These are phyloP conservation scores for Spathaspora sp. DNA, from an alignment of 1,139 yeast genomes.

Conservation along the genomic window DNA sequence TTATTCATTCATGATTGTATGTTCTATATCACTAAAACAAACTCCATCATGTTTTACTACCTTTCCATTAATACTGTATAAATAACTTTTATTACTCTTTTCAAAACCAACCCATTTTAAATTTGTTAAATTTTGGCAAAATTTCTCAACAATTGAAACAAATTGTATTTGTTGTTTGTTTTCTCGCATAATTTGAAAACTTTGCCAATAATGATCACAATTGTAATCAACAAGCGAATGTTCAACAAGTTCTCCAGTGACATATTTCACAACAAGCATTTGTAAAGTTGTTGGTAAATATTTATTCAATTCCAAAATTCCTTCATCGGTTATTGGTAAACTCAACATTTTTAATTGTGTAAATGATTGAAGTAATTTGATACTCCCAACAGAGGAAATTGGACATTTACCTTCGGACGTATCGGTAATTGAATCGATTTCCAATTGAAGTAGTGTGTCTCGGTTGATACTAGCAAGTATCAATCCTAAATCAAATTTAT, in stretches of 20 bases:
- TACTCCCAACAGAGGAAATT: background rate
- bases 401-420: background rate
- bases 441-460: background rate
- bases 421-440: background rate
- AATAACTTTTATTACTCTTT: constrained; percentile 9
- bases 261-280: background rate
- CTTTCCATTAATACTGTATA: background rate
- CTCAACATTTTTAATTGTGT: constrained; percentile 14
- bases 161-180: background rate
- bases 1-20: background rate
- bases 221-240: background rate
- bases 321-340: constrained; percentile 11
- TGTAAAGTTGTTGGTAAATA: constrained; percentile 1
- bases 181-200: background rate
- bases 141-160: background rate
- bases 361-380: constrained; percentile 4
- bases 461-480: background rate
- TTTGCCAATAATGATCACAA: background rate
- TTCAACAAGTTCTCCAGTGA: background rate
- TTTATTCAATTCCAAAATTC: constrained; percentile 9
- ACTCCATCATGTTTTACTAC: background rate
- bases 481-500: background rate
- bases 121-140: constrained; percentile 5
- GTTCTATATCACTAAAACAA: background rate
- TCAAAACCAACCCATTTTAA: constrained; percentile 12